Evolutionary conservation across 768 basidiomycete species (phyloP).

Genomic region (Mrakia frigida): DNA sequence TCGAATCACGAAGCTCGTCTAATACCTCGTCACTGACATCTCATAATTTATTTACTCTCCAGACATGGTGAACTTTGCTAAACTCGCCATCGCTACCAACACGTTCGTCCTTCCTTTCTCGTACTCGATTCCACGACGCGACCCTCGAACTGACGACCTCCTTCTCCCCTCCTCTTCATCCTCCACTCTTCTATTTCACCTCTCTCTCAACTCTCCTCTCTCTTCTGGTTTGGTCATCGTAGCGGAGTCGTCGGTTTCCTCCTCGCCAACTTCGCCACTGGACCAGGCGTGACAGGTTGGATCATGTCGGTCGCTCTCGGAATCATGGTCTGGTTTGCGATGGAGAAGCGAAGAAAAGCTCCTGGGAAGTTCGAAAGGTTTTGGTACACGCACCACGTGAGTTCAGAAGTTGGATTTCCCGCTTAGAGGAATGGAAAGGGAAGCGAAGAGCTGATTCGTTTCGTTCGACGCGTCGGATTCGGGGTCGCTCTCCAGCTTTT

Average conservation of each 20-base stretch:
- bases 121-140: neutral
- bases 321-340: slow-evolving; percentile 77
- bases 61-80: slow-evolving; percentile 66
- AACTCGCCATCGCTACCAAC: slow-evolving; percentile 52
- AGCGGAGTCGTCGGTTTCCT: slow-evolving; percentile 67
- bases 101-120: slow-evolving; percentile 32
- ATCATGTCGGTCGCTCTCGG: slow-evolving; percentile 67
- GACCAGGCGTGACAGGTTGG: slow-evolving; percentile 72
- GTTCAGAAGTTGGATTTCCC: neutral
- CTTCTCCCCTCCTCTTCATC: neutral
- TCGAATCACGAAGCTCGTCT: neutral
- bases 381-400: slow-evolving; percentile 49
- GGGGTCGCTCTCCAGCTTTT: slow-evolving; percentile 63
- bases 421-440: neutral
- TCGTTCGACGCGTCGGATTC: neutral
- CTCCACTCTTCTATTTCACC: neutral
- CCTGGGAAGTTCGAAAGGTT: slow-evolving; percentile 65
- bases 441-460: neutral
- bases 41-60: no score
- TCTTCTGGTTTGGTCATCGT: slow-evolving; percentile 44
- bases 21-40: no score
- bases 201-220: neutral
- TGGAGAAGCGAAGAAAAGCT: slow-evolving; percentile 71
- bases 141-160: neutral
- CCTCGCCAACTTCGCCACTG: slow-evolving; percentile 69